These are phyloP conservation scores for Neobulgaria alba DNA, from an alignment of 2,329 filamentous ascomycete species.

Conservation along the genomic window DNA sequence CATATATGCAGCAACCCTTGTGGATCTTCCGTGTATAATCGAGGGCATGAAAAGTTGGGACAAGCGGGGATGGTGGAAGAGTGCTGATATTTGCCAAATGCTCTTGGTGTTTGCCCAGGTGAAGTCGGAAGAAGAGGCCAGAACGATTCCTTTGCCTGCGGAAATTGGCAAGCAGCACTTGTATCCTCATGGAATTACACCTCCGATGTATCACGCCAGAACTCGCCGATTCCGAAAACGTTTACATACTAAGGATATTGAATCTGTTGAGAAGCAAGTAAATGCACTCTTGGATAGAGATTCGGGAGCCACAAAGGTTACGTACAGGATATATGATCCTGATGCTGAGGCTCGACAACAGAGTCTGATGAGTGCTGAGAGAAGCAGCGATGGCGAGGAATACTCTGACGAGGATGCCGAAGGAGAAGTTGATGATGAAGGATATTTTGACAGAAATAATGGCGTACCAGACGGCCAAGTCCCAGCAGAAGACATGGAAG, in stretches of 20 bases:
- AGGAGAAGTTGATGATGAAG: slow-evolving; percentile 32
- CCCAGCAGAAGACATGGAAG: background rate
- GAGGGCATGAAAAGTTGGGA: slow-evolving; percentile 72
- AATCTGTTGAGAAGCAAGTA: slow-evolving; percentile 48
- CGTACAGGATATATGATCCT: slow-evolving; percentile 34
- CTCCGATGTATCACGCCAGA: slow-evolving; percentile 50
- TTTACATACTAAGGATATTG: slow-evolving; percentile 45
- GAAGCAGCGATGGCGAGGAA: slow-evolving; percentile 29
- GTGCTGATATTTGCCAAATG: slow-evolving; percentile 68
- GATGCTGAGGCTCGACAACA: slow-evolving; percentile 22
- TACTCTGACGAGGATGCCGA: slow-evolving; percentile 32
- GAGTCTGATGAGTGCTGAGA: slow-evolving; percentile 20
- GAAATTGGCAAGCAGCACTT: slow-evolving; percentile 26
- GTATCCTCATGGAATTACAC: slow-evolving; percentile 48
- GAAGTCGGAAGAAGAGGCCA: slow-evolving; percentile 42
- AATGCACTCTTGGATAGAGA: slow-evolving; percentile 43
- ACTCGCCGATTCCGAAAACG: slow-evolving; percentile 50
- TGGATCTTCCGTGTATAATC: slow-evolving; percentile 62
- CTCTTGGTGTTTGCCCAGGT: slow-evolving; percentile 55
- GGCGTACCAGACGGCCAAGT: background rate
- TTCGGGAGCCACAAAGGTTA: slow-evolving; percentile 31
- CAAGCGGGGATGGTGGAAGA: slow-evolving; percentile 63
- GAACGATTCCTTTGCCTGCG: slow-evolving; percentile 22
- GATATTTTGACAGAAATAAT: slow-evolving; percentile 20
- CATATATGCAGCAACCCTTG: slow-evolving; percentile 56